Percentiles rank a stretch among this genome's conserved stretches.
Conservation (phyloP, 1,284 basidiomycete genomes). For the Marasmius fiardii region DNA sequence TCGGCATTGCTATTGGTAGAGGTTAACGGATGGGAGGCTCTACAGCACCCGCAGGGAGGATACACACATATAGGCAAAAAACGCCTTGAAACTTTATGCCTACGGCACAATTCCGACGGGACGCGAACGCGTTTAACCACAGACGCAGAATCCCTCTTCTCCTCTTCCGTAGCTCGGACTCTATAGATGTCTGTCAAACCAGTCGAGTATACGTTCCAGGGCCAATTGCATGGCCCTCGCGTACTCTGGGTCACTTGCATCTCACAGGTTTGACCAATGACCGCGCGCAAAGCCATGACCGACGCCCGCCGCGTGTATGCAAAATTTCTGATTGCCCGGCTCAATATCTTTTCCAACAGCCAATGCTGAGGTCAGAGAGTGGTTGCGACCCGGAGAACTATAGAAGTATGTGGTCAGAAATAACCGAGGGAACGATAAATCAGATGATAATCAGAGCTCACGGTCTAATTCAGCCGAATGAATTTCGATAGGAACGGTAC, state of each 20-base stretch:
- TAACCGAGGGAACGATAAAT: too few species aligned
- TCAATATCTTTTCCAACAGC: slow-evolving; percentile 16
- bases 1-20: too few species aligned
- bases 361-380: slow-evolving; percentile 14
- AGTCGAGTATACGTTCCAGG: slow-evolving; percentile 16
- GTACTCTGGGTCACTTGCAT: slow-evolving; percentile 19
- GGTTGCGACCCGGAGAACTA: too few species aligned
- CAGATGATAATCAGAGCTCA: too few species aligned
- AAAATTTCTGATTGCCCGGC: slow-evolving; percentile 33
- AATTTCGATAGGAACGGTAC: slow-evolving; percentile 18
- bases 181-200: slow-evolving; percentile 3
- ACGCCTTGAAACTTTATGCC: too few species aligned
- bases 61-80: too few species aligned
- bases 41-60: too few species aligned
- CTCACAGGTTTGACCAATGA: too few species aligned
- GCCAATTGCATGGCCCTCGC: slow-evolving; percentile 18
- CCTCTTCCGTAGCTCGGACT: neutral
- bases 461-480: slow-evolving; percentile 17
- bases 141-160: too few species aligned
- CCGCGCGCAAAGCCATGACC: slow-evolving; percentile 52
- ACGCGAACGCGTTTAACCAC: too few species aligned
- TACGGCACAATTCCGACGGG: too few species aligned
- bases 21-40: too few species aligned
- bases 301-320: slow-evolving; percentile 38
- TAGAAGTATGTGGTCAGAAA: neutral